phyloP scores from a whole-genome alignment of 805 yeast species.

The Saturnispora halmiae region DNA sequence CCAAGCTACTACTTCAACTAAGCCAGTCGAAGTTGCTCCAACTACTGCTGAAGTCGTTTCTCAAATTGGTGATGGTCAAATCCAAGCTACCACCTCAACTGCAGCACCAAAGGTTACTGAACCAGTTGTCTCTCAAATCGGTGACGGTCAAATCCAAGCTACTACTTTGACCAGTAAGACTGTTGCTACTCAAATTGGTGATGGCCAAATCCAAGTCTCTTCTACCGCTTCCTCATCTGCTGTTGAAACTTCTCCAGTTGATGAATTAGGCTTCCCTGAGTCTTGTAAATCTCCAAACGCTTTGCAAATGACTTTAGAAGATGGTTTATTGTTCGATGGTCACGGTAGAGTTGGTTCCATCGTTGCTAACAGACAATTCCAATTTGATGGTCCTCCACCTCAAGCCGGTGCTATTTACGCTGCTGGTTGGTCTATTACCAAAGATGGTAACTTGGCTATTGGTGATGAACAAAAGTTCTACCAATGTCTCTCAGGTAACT shows the following conservation, averaged over 20 bases:
- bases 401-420: slow-evolving; percentile 50
- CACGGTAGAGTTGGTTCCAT: slow-evolving; percentile 48
- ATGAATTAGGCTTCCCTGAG: slow-evolving; percentile 20
- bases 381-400: slow-evolving; percentile 59
- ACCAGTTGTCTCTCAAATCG: slow-evolving; percentile 44
- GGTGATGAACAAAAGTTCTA: slow-evolving; percentile 42
- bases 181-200: slow-evolving; percentile 30
- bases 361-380: slow-evolving; percentile 58
- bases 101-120: slow-evolving; percentile 21
- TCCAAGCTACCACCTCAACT: slow-evolving; percentile 31
- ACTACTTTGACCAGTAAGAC: slow-evolving; percentile 26
- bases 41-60: slow-evolving; percentile 33
- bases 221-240: slow-evolving; percentile 29
- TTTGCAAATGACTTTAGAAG: slow-evolving; percentile 36
- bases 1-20: slow-evolving; percentile 32
- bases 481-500: slow-evolving; percentile 48
- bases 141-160: slow-evolving; percentile 41
- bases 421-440: slow-evolving; percentile 42
- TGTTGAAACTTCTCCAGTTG: slow-evolving; percentile 22
- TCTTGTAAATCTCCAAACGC: slow-evolving; percentile 32
- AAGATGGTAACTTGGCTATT: slow-evolving; percentile 40
- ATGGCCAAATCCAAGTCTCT: slow-evolving; percentile 26
- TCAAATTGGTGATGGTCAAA: slow-evolving; percentile 48
- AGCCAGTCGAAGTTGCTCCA: too few relatives aligned
- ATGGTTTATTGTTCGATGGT: slow-evolving; percentile 35